phyloP scores from a whole-genome alignment of 441 rosid species.

The Populus hybrid region DNA sequence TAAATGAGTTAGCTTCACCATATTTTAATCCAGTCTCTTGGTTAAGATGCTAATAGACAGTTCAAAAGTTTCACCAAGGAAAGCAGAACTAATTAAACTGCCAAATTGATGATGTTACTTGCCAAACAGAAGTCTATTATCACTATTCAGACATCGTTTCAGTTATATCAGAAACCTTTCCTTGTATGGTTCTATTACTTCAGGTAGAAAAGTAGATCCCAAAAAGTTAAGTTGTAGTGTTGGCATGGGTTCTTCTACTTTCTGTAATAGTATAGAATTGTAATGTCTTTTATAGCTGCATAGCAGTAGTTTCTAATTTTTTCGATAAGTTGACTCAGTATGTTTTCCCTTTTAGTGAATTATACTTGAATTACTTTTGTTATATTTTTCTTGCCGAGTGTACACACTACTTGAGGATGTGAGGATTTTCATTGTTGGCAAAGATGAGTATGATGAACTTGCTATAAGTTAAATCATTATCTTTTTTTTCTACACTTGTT shows the following conservation, averaged over 20 bases:
- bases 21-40: no score
- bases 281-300: background rate
- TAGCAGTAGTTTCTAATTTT: no score
- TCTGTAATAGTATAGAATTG: background rate
- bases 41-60: no score
- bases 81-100: background rate
- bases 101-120: background rate
- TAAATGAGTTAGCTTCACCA: no score
- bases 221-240: background rate
- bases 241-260: background rate
- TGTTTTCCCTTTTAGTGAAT: no score
- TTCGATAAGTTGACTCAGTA: background rate
- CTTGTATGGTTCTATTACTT: background rate
- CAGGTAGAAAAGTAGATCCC: background rate
- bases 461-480: conserved; percentile 54
- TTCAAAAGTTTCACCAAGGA: no score
- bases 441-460: conserved; percentile 83
- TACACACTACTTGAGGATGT: background rate
- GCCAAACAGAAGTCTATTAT: no score
- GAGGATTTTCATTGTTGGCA: no score
- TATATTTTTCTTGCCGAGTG: no score
- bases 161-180: background rate
- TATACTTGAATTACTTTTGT: no score
- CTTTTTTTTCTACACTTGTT: background rate
- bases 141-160: background rate